These are phyloP conservation scores for Dioscorea dumetorum DNA, from an alignment of 106 monocot genomes.

Conservation along the genomic window DNA sequence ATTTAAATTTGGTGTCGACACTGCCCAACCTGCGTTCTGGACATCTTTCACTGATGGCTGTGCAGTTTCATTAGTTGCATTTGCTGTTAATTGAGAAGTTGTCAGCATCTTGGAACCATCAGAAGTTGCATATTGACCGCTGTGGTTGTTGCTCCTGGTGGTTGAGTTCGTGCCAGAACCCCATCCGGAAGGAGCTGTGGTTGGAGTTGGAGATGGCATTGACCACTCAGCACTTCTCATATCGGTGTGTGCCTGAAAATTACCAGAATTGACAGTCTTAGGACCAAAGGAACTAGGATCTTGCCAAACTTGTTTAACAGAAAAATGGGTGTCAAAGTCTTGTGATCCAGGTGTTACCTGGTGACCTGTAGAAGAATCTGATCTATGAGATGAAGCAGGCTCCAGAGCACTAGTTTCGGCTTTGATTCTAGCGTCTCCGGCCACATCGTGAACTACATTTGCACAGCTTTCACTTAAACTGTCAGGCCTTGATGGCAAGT, in stretches of 20 bases:
- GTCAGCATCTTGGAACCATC: conserved; percentile 6
- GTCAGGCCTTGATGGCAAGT: too few relatives aligned
- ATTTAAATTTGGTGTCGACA: conserved; percentile 12
- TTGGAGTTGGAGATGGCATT: conserved; percentile 58
- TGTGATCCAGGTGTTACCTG: neutral
- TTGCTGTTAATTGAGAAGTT: conserved; percentile 13
- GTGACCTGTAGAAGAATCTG: conserved; percentile 11
- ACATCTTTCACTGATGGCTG: conserved; percentile 2
- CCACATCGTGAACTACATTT: neutral
- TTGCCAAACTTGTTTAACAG: neutral
- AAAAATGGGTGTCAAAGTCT: neutral
- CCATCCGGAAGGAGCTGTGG: conserved; percentile 11
- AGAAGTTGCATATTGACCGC: neutral
- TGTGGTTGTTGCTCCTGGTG: conserved; percentile 7
- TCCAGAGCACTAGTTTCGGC: neutral
- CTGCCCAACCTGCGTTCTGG: conserved; percentile 13
- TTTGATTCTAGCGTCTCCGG: neutral
- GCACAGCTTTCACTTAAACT: neutral
- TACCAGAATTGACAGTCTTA: conserved; percentile 6
- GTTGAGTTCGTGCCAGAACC: conserved; percentile 4
- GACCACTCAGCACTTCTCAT: conserved; percentile 22
- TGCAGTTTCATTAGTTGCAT: neutral
- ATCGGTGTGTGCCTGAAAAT: conserved; percentile 9
- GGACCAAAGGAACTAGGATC: conserved; percentile 5
- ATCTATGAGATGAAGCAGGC: conserved; percentile 12